Conservation (phyloP, 2,329 filamentous ascomycete genomes). For the Monosporascus sp. region DNA sequence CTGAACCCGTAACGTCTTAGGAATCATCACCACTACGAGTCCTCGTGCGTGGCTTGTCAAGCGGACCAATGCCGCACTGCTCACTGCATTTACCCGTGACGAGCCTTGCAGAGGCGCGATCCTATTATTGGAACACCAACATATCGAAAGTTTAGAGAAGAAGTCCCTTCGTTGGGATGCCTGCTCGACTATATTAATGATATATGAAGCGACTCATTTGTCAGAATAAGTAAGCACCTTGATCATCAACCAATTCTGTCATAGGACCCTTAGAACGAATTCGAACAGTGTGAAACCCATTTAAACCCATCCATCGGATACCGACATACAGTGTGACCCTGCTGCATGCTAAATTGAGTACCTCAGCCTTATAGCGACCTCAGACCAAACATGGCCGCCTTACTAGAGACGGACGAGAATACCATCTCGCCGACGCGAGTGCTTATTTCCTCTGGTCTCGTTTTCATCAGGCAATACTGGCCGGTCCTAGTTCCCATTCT, state of each 20-base stretch:
- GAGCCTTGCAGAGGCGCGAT: not conserved
- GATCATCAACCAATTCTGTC: not conserved
- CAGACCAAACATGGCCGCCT: constrained; percentile 6
- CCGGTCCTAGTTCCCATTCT: constrained; percentile 24
- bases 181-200: not conserved
- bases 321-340: not conserved
- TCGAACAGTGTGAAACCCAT: not conserved
- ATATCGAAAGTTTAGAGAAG: not conserved
- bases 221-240: not conserved
- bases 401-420: constrained; percentile 13
- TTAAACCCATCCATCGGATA: not conserved
- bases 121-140: not conserved
- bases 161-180: not conserved
- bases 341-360: not conserved
- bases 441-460: constrained; percentile 24
- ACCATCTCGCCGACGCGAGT: constrained; percentile 23
- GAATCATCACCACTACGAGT: constrained; percentile 15
- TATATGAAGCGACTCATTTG: not conserved
- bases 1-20: constrained; percentile 3
- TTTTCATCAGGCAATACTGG: constrained; percentile 28
- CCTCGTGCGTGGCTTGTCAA: not conserved
- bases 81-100: too few species aligned
- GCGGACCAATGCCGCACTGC: not conserved
- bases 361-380: constrained; percentile 3
- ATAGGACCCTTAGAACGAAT: not conserved